Evolutionary conservation across 2,329 filamentous ascomycete genomes (phyloP), one percentile per base, ranked within the genome.

Genomic region (Tolypocladium guangdongense): DNA sequence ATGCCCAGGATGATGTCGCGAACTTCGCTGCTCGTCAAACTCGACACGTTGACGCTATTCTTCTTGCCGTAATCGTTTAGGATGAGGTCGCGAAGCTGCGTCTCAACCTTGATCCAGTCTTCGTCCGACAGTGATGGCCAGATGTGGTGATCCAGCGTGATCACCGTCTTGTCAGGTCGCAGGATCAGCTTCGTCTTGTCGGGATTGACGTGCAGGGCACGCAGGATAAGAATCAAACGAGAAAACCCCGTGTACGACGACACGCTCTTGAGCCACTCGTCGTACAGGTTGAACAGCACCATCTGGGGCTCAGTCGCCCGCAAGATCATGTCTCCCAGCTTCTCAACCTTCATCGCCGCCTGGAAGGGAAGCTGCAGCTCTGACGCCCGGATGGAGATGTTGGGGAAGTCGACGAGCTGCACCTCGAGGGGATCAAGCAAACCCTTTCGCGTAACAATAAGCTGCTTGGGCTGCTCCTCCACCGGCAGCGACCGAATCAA

Each of bases 31-130:
- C 84, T 96, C 1, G 93, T 99, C 71, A 99, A 78, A 68, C 90
- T 96, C 18, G 95, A 95, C 14, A 93, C 92, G 63, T 99, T 99
- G 75, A 99, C 93, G 62, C 97, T 99, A 77, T 99, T 99, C 81
- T 99, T 99, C 82, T 97, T 99, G 66, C 93, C 93, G 67, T 99
- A 99, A 68, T 99, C 93, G 61, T 97, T 96, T 61, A 99, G 68
- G 63, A 99, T 99, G 59, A 99, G 76, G 76, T 99, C 93, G 68
- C 93, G 86, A 43, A 99, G 77, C 66, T 95, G 89, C 47, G 90
- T 90, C 77, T 99, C 93, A n/a, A 99, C 90, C 81, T 96, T 96
- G 72, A 99, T 93, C 93, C 93, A 99, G 58, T 96, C 91, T 63
- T 99, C 93, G 59, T 99, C 93, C 0, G 88, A 86, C 53, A 99